Base-by-base conservation (phyloP, 176 grass and related monocot genomes). In the Phyllostachys edulis region DNA sequence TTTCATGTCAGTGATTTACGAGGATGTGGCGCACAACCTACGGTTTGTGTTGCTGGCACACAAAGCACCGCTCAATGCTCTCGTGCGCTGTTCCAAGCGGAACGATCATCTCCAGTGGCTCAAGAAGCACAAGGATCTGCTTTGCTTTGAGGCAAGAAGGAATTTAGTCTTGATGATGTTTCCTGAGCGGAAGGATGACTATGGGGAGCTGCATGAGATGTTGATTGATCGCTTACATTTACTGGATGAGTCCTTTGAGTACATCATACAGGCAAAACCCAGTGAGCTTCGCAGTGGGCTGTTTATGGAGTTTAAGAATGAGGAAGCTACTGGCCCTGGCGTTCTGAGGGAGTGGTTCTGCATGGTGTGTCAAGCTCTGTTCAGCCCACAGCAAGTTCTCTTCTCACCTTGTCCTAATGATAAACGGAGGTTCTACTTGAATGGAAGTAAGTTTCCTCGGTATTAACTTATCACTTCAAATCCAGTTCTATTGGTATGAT, bases 271-370 rank as follows among this genome's bases (percentile, higher is more conserved):
- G 51, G 91, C 90, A 21, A 86, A 64, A 37, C 49, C 90, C 41
- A 82, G 5, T 69, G 88, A 92, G 62, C 85, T 99, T 83, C 97
- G 52, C 15, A 85, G 91, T 59, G 97, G 93, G 26, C 75, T 99
- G 20, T 99, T 99, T 82, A 94, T 99, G 93, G 97, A 99, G 88
- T 99, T 99, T 84, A 99, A 99, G 92, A 94, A 94, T 65, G 97
- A 99, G 88, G 97, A 99, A 78, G 97, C 97, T 40, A 99, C 97
- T 18, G 97, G 97, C 47, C 97, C 97, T 82, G 97, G 97, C 6
- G 97, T 99, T 76, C 77, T 99, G 49, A 96, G 97, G 73, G 97
- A 99, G 80, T 99, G 97, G 97, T 99, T 99, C 75, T 92, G 85
- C 79, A 84, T 99, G 79, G 90, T 99, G 74, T 99, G 91, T 50